Evolutionary conservation across 352 stramenopile species (phyloP), one percentile per base, ranked within the genome.

Genomic region (Thraustochytrium striatum): DNA sequence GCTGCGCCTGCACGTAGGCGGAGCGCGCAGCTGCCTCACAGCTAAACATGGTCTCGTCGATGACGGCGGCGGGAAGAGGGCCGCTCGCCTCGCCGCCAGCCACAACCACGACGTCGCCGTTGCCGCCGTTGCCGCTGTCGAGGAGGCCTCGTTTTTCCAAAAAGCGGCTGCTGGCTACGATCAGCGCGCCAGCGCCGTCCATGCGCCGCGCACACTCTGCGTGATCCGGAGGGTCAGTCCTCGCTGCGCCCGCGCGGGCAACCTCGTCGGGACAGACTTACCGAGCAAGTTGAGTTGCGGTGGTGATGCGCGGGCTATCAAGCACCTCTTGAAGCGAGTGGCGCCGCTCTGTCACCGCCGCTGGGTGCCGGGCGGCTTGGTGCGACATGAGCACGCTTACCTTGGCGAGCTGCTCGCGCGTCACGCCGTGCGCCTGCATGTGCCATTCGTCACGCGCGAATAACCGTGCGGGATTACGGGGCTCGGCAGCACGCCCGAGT

Each of bases 201-300:
- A 83, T 83, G 33, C 84, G 81, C 11, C 83, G 44, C 8, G 84
- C 84, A 81, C 84, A 87, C 65, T 87, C 84, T n/a, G n/a, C n/a
- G n/a, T n/a, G n/a, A n/a, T n/a, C n/a, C n/a, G n/a, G n/a, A n/a
- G n/a, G n/a, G n/a, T n/a, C n/a, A n/a, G n/a, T n/a, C 3, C 83
- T n/a, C 28, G 82, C 61, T 11, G 79, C 81, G 35, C 79, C 85
- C 36, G 82, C 82, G 19, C 72, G 69, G 30, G 81, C 79, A 2
- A 85, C 65, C 1, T 32, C 36, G 8, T 65, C 41, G 28, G 82
- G n/a, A n/a, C n/a, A n/a, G n/a, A n/a, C n/a, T n/a, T n/a, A n/a
- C n/a, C n/a, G 57, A 58, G 69, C 62, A 80, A 30, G 30, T 80
- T 80, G 58, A 80, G 55, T 7, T 80, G 30, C 16, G 70, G 58